Conservation (phyloP, 2,329 filamentous ascomycete genomes). For the Plectosphaerella cucumerina region DNA sequence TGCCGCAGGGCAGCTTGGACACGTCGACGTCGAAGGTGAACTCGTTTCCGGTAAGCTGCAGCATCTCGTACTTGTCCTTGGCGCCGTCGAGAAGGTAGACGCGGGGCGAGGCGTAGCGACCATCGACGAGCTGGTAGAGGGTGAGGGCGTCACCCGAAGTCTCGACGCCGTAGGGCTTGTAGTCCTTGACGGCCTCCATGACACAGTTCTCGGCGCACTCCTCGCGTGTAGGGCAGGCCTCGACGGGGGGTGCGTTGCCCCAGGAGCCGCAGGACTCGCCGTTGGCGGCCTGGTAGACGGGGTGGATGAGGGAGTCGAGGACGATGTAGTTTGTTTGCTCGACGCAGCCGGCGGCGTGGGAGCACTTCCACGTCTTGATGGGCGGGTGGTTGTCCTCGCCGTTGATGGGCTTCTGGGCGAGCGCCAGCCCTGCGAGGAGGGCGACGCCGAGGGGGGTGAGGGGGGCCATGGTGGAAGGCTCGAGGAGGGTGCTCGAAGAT, state of each 20-base stretch:
- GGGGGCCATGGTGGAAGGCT: slow-evolving; percentile 7
- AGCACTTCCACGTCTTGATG: slow-evolving; percentile 49
- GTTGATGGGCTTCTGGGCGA: slow-evolving; percentile 33
- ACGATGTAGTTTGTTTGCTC: slow-evolving; percentile 43
- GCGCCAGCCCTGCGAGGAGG: slow-evolving; percentile 19
- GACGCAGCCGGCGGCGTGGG: slow-evolving; percentile 42
- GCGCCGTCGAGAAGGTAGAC: slow-evolving; percentile 54
- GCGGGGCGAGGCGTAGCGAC: slow-evolving; percentile 31
- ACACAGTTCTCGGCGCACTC: slow-evolving; percentile 51
- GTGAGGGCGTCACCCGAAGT: slow-evolving; percentile 24
- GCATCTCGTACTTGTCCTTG: slow-evolving; percentile 54
- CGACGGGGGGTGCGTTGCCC: slow-evolving; percentile 31
- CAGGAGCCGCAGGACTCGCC: slow-evolving; percentile 25
- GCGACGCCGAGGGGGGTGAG: slow-evolving; percentile 6
- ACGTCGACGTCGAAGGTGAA: slow-evolving; percentile 65
- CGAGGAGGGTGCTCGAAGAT: neutral
- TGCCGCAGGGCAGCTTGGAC: slow-evolving; percentile 59
- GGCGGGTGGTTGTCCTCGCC: slow-evolving; percentile 44
- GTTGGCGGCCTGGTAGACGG: slow-evolving; percentile 35
- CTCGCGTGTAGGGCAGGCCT: slow-evolving; percentile 43
- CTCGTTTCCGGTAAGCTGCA: slow-evolving; percentile 57
- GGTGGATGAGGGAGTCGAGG: slow-evolving; percentile 42
- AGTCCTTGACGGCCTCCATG: slow-evolving; percentile 46
- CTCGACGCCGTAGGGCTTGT: slow-evolving; percentile 28
- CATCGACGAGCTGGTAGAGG: slow-evolving; percentile 21